Evolutionary conservation across 2,329 filamentous ascomycete genomes (phyloP), one percentile per base, ranked within the genome.

Genomic region (Apiospora koreana): DNA sequence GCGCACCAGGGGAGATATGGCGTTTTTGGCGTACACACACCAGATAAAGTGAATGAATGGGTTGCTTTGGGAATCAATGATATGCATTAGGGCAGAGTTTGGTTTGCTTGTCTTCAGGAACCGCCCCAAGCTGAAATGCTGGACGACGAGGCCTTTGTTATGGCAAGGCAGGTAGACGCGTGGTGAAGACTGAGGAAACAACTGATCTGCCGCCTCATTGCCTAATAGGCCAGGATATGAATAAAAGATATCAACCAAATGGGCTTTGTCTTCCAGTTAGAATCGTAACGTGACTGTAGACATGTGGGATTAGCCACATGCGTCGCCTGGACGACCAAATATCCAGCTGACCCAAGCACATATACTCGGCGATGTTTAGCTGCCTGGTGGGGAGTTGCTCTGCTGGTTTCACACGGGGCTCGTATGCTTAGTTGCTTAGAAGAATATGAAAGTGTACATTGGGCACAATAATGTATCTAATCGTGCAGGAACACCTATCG

Each of bases 391-490:
- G 54, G 54, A 58, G 21, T n/a, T 62, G 31, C 8, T 62, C 8
- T 35, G 7, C 31, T 62, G 18, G 12, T n/a, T 62, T 38, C 54
- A 35, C 54, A 62, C 18, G 21, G 18, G 9, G 8, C 31, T n/a
- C 31, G 12, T 9, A 2, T n/a, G 4, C 31, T 62, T 7, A 4
- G 9, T 38, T 8, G 10, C 21, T 62, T 62, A 21, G 3, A 62
- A 62, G 31, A 38, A 38, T 12, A 38, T 62, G 54, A 28, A 66
- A 66, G 41, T 66, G 41, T 66, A 66, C 54, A 43, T 43, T 66
- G 41, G 65, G 23, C 43, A 66, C 65, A 66, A 46, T 66, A n/a
- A 45, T 66, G 38, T 66, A 66, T 66, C 41, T 66, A 66, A 66
- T 45, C 65, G 16, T 66, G 65, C 38, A 18, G 23, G 43, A 66